Evolutionary conservation across 495 filamentous ascomycete genomes (phyloP), one percentile per base, ranked within the genome.

Genomic region (Niebla homalea): DNA sequence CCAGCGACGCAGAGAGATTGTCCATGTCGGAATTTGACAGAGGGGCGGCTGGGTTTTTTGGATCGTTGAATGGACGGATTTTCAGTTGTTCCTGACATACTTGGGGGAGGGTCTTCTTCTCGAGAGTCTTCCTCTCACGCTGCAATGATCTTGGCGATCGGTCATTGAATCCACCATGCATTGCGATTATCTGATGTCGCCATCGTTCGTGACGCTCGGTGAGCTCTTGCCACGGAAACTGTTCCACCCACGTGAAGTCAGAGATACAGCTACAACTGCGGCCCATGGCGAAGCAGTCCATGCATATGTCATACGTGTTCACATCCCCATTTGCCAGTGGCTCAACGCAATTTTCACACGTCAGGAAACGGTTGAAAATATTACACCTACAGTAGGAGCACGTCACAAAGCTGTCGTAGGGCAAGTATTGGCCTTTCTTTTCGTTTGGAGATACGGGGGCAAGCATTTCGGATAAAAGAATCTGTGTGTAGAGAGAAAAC

Each of bases 321-420:
- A 87, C 76, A 4, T 77, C 78, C 16, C 76, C 84, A 45, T 70
- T 69, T 26, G 71, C 67, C 37, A 73, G 62, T 15, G 71, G 68
- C 32, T 65, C 54, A 25, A 83, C 72, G 60, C 92, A 97, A 36
- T 74, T 75, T 35, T 84, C 81, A 64, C 92, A 98, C 4, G 89
- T 93, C 29, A 98, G 68, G 59, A 97, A 98, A 6, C 90, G 80
- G 63, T 98, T 98, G 72, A 96, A 96, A 43, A 98, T 92, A 57
- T 96, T 96, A 49, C 87, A 86, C 16, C 92, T 74, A 64, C 92
- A 98, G 64, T 94, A 98, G 10, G 90, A 89, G 64, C 92, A 98
- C 11, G 87, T 93, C 20, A 98, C 79, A 58, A 87, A 88, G 49
- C 87, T 83, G 58, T 96, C 88, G 57, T 81, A 94, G 14, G 76